These are phyloP conservation scores for Zygoascus flipseniorum DNA, from an alignment of 805 yeast genomes.

Conservation along the genomic window DNA sequence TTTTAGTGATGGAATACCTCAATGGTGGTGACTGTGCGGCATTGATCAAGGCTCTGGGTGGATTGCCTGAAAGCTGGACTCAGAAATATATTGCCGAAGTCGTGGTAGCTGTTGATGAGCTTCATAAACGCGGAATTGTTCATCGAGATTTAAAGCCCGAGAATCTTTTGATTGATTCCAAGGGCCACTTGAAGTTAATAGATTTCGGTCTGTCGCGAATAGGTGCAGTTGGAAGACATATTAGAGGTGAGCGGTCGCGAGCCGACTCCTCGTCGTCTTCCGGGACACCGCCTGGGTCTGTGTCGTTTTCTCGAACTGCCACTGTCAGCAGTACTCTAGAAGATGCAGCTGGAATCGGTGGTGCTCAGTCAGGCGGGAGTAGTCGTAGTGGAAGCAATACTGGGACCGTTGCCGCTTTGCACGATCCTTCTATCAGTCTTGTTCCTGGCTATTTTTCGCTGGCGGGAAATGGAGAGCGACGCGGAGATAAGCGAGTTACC, in stretches of 20 bases:
- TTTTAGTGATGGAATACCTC: slow-evolving; percentile 91
- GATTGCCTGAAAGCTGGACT: slow-evolving; percentile 75
- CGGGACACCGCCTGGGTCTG: neutral
- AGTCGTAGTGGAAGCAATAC: slow-evolving; percentile 1
- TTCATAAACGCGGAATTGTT: slow-evolving; percentile 81
- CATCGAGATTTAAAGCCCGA: slow-evolving; percentile 97
- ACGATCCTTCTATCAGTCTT: slow-evolving; percentile 22
- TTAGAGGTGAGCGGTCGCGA: neutral
- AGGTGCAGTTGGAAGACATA: slow-evolving; percentile 67
- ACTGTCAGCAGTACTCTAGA: neutral
- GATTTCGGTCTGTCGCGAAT: slow-evolving; percentile 91
- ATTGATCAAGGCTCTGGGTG: slow-evolving; percentile 70
- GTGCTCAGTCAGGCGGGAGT: neutral
- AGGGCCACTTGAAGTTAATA: slow-evolving; percentile 86
- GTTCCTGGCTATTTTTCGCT: slow-evolving; percentile 22
- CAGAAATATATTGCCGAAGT: slow-evolving; percentile 82
- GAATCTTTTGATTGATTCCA: slow-evolving; percentile 72
- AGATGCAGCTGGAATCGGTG: neutral
- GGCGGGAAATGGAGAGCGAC: slow-evolving; percentile 1
- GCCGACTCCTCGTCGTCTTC: slow-evolving; percentile 4
- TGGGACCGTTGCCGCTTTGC: slow-evolving; percentile 8
- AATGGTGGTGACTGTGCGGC: slow-evolving; percentile 96
- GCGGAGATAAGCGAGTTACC: neutral
- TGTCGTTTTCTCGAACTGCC: neutral
- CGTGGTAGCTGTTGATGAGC: slow-evolving; percentile 79